Evolutionary conservation across 768 basidiomycete genomes (phyloP).

Genomic region (Hygrocybe coccinea): DNA sequence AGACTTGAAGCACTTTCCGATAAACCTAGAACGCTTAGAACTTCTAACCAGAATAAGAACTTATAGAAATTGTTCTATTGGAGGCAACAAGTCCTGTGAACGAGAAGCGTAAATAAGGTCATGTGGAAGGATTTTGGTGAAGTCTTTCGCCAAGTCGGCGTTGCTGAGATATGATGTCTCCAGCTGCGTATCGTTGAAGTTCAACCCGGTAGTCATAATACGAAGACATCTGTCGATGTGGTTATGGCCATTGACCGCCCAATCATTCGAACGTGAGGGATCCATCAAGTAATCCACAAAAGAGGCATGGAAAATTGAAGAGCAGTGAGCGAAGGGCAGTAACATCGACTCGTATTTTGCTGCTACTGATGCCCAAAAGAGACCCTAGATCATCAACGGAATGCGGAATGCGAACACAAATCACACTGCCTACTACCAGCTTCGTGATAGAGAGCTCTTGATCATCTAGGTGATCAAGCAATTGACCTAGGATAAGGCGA

Average conservation of each 20-base stretch:
- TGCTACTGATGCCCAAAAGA: not conserved
- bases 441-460: not conserved
- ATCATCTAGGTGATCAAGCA: not conserved
- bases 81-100: not conserved
- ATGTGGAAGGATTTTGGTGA: not conserved
- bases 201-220: not conserved
- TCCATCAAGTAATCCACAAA: conserved; percentile 1
- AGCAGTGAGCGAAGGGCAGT: not conserved
- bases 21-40: not conserved
- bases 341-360: not conserved
- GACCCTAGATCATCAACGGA: not conserved
- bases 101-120: not conserved
- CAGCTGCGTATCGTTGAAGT: not conserved
- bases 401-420: not conserved
- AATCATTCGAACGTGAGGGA: not conserved
- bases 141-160: not conserved
- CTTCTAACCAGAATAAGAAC: not conserved
- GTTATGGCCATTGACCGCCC: not conserved
- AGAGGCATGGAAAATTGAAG: not conserved
- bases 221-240: not conserved
- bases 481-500: not conserved
- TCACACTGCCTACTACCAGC: not conserved
- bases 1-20: not conserved
- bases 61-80: not conserved
- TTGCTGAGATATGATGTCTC: not conserved